Base-by-base conservation (phyloP, 1,139 yeast species). In the Pneumocystis oryctolagi region DNA sequence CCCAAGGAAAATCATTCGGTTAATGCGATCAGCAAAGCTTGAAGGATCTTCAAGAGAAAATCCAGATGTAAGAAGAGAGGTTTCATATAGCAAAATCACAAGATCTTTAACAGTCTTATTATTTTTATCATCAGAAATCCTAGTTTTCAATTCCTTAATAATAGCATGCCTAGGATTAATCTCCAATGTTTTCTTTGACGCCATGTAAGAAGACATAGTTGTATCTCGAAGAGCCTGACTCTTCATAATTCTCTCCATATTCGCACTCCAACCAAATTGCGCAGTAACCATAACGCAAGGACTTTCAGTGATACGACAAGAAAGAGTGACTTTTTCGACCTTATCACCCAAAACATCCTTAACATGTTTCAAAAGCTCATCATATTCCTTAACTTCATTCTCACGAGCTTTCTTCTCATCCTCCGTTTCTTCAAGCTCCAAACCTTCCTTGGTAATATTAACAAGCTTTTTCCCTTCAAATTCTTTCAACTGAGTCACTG, bases 191-290 rank as follows among this genome's bases (percentile, higher is more conserved):
- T 92, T 92, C 89, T 94, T 94, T 65, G 98, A 92, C 60, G 98
- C 87, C 99, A 92, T 94, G 94, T 92, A 92, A 68, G 96, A 84
- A 62, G 97, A 89, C 98, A 94, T 92, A 72, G 96, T 84, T 72
- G 96, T 87, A 79, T 92, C 98, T 82, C 98, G 90, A 74, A 92
- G 83, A 73, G 99, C 98, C 83, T 92, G 99, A 68, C 98, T 98
- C 84, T 92, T 92, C 99, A 92, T 94, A 83, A 92, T 92, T 86
- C 98, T 92, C 82, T 92, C 99, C 98, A 94, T 94, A 83, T 92
- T 92, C 73, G 99, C 99, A 71, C 98, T 92, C 99, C 99, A 92
- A 77, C 99, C 98, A 78, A 92, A 92, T 82, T 92, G 98, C 73
- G 97, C 97, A 71, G 98, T 92, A 84, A 97, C 89, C 76, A 92